Evolutionary conservation across 148 eudicot genomes (phyloP).

Genomic region (Amaranthus cruentus): DNA sequence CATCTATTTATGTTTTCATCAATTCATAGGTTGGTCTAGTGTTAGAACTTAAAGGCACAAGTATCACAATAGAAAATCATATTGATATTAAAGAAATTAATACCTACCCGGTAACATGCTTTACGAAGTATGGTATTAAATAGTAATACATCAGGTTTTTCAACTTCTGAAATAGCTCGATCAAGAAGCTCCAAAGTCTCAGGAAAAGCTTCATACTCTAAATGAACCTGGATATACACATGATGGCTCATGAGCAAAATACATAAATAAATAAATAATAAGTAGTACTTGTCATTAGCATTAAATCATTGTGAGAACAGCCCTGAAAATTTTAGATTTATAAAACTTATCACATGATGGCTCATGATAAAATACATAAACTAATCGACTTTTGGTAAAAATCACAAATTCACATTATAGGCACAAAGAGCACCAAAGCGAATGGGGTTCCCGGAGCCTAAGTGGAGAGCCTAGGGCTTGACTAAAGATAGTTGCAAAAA

Average conservation of each 20-base stretch:
- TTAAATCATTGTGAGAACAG: too few species aligned
- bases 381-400: too few species aligned
- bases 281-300: too few species aligned
- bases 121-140: constrained; percentile 58
- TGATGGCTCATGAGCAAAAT: constrained; percentile 2
- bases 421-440: too few species aligned
- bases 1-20: neutral
- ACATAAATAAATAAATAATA: neutral
- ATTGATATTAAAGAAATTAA: constrained; percentile 6
- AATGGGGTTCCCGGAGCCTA: too few species aligned
- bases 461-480: too few species aligned
- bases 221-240: constrained; percentile 39
- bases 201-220: constrained; percentile 50
- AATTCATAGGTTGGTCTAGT: neutral
- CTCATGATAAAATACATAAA: too few species aligned
- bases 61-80: neutral
- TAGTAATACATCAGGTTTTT: constrained; percentile 54
- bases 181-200: constrained; percentile 60
- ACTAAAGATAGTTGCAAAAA: too few species aligned
- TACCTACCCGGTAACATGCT: constrained; percentile 54
- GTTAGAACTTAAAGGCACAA: neutral
- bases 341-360: too few species aligned
- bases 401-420: too few species aligned
- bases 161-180: constrained; percentile 47
- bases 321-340: too few species aligned